phyloP scores from a whole-genome alignment of 257 asterid genomes.

The Przewalskia tangutica region DNA sequence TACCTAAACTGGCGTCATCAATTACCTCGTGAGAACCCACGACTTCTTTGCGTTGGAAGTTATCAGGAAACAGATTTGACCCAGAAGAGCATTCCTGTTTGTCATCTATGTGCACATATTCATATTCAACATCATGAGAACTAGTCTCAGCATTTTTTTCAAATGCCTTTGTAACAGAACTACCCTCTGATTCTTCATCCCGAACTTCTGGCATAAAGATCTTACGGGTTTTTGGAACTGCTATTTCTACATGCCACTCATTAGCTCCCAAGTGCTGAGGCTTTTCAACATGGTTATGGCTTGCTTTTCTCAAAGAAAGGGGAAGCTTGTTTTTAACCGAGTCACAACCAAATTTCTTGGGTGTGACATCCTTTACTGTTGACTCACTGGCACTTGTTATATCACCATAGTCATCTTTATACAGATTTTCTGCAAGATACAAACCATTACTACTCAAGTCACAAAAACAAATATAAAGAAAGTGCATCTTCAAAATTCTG shows the following conservation, averaged over 20 bases:
- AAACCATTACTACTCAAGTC: slow-evolving; percentile 7
- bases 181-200: slow-evolving; percentile 62
- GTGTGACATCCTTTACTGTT: slow-evolving; percentile 33
- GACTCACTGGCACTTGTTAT: slow-evolving; percentile 47
- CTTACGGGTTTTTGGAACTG: slow-evolving; percentile 51
- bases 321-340: slow-evolving; percentile 45
- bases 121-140: slow-evolving; percentile 41
- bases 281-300: slow-evolving; percentile 41
- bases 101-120: slow-evolving; percentile 58
- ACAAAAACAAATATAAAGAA: not conserved
- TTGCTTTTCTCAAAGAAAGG: slow-evolving; percentile 45
- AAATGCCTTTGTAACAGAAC: slow-evolving; percentile 56
- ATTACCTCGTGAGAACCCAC: slow-evolving; percentile 29
- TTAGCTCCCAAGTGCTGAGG: slow-evolving; percentile 44
- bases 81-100: slow-evolving; percentile 62
- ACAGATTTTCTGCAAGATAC: slow-evolving; percentile 51
- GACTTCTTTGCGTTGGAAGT: slow-evolving; percentile 39
- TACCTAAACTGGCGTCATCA: slow-evolving; percentile 46
- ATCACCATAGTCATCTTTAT: slow-evolving; percentile 64
- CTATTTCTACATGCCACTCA: slow-evolving; percentile 76
- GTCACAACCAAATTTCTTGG: slow-evolving; percentile 33
- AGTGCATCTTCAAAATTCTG: not conserved
- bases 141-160: slow-evolving; percentile 38
- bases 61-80: slow-evolving; percentile 48
- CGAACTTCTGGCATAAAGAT: slow-evolving; percentile 30